These are phyloP conservation scores for Leavenworthia alabamica DNA, from an alignment of 345 rosid species.

Conservation along the genomic window DNA sequence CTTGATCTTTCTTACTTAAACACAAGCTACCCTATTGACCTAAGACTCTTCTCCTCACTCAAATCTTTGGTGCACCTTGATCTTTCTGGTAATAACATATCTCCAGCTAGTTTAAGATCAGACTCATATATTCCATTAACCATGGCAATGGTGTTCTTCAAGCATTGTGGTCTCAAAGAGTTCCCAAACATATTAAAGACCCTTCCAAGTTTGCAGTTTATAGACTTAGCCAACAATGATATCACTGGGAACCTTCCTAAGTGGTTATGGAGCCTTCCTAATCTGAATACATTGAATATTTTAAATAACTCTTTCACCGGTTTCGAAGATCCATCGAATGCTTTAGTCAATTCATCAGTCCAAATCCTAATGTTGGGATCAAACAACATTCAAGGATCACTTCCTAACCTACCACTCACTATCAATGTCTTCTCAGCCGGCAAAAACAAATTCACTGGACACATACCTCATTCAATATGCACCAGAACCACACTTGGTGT, in stretches of 20 bases:
- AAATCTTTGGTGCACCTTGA: neutral
- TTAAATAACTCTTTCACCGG: neutral
- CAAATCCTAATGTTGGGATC: neutral
- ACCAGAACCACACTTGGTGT: neutral
- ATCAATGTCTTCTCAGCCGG: neutral
- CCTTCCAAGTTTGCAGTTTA: neutral
- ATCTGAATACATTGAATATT: neutral
- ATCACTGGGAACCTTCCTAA: neutral
- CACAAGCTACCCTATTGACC: neutral
- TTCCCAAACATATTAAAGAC: neutral
- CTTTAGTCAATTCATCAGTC: neutral
- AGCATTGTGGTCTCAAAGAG: neutral
- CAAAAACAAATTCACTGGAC: neutral
- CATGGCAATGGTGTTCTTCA: neutral
- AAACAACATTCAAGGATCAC: neutral
- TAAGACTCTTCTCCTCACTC: neutral
- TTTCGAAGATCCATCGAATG: neutral
- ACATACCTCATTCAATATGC: neutral
- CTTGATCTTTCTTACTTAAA: neutral
- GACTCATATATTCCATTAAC: neutral
- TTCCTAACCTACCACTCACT: neutral
- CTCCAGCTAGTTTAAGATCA: neutral
- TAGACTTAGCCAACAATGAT: neutral
- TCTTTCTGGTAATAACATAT: neutral
- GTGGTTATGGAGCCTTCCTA: conserved; percentile 11